Percentiles rank a stretch among this genome's conserved stretches.
These are phyloP conservation scores for Halenospora varia DNA, from an alignment of 495 filamentous ascomycete species.

Conservation along the genomic window DNA sequence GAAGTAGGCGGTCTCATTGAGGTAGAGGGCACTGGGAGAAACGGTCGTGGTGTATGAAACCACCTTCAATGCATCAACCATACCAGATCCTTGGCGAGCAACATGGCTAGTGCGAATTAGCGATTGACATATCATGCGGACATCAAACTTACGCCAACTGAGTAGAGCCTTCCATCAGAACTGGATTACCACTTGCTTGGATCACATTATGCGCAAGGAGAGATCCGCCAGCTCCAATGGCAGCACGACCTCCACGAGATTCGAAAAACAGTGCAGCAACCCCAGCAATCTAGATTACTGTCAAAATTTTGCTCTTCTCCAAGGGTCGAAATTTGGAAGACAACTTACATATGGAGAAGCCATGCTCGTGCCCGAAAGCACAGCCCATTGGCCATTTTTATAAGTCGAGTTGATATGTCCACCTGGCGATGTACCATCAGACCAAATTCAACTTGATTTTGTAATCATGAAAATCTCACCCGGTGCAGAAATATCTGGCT, in stretches of 20 bases:
- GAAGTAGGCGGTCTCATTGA: slow-evolving; percentile 43
- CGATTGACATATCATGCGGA: background rate
- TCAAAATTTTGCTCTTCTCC: background rate
- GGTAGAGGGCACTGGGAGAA: slow-evolving; percentile 33
- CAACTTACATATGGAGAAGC: slow-evolving; percentile 48
- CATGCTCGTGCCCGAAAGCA: slow-evolving; percentile 49
- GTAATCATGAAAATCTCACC: slow-evolving; percentile 37
- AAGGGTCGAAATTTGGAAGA: slow-evolving; percentile 29
- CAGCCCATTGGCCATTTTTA: slow-evolving; percentile 30
- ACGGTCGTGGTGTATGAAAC: slow-evolving; percentile 35
- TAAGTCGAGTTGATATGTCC: slow-evolving; percentile 43
- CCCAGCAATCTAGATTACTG: background rate
- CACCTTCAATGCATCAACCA: slow-evolving; percentile 40
- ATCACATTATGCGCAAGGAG: background rate
- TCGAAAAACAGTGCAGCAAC: background rate
- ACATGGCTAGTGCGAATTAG: background rate
- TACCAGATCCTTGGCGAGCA: slow-evolving; percentile 34
- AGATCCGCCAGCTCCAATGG: background rate
- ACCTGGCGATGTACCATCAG: too few relatives aligned
- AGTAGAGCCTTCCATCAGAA: background rate
- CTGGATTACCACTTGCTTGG: background rate
- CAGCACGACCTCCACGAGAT: background rate
- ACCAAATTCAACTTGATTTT: too few relatives aligned
- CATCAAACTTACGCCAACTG: background rate
- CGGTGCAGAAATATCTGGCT: slow-evolving; percentile 41